Percentiles rank a stretch among this genome's conserved stretches.
Conservation (phyloP, 2,329 filamentous ascomycete species). For the Ascochyta fabae region DNA sequence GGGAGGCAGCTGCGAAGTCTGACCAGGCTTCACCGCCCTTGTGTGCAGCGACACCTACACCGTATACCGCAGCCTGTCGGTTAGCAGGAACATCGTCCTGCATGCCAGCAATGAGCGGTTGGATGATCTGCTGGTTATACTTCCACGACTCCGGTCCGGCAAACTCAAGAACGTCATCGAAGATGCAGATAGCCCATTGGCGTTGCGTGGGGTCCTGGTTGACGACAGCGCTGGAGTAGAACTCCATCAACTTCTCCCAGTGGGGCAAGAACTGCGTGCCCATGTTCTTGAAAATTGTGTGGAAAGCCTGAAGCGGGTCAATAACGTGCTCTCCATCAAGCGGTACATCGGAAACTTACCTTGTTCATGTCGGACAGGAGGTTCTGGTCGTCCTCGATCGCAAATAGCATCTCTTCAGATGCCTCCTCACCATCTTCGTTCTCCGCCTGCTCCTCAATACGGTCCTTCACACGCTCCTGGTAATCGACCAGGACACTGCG, state of each 20-base stretch:
- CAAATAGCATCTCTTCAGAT: constrained; percentile 83
- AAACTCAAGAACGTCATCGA: constrained; percentile 98
- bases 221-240: constrained; percentile 84
- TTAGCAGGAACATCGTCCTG: constrained; percentile 87
- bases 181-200: constrained; percentile 98
- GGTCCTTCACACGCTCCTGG: constrained; percentile 81
- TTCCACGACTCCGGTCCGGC: constrained; percentile 87
- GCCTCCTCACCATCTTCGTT: constrained; percentile 90
- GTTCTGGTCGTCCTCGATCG: constrained; percentile 96
- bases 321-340: constrained; percentile 94
- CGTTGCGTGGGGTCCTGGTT: constrained; percentile 87
- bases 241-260: constrained; percentile 85
- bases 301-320: constrained; percentile 99
- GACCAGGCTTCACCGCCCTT: constrained; percentile 88
- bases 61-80: constrained; percentile 93
- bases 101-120: constrained; percentile 86
- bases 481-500: constrained; percentile 90
- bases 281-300: constrained; percentile 98
- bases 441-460: constrained; percentile 83
- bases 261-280: constrained; percentile 80
- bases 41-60: constrained; percentile 92
- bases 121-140: constrained; percentile 84
- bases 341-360: constrained; percentile 25
- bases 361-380: constrained; percentile 99
- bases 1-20: constrained; percentile 79